Evolutionary conservation across 2,329 filamentous ascomycete genomes (phyloP), one percentile per base, ranked within the genome.

Genomic region (Sporothrix mexicana): DNA sequence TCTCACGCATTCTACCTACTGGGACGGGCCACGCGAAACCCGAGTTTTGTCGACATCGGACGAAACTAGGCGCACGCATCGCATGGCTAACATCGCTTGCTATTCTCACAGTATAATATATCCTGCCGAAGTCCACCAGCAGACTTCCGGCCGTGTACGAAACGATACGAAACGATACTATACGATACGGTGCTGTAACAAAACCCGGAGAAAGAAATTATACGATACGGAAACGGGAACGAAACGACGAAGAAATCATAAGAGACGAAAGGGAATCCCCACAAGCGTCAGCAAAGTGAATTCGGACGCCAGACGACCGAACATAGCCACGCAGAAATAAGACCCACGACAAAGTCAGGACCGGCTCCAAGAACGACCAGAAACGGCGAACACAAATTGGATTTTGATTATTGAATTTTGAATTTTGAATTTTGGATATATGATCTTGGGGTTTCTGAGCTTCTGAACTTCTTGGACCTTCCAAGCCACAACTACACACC

Each of bases 131-230:
- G 13, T 23, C 70, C 69, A 53, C 20, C 45, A 69, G 43, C 41
- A n/a, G 70, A 73, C 67, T 71, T 72, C n/a, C 30, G 72, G 72
- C 71, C 71, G 51, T 76, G 74, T 76, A 76, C 73, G 72, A 75
- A 74, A 49, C 64, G 64, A 72, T 64, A 72, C 74, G 71, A 75
- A 74, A 49, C 64, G 64, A 72, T 53, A 72, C 74, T 69, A 64
- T 73, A 73, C 73, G 73, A 76, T 76, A 76, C 74, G 73, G 43
- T 69, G 70, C 67, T 76, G 74, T 75, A 76, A 73, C 74, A 76
- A 76, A 74, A 76, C 68, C 30, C 67, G 72, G 62, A 36, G 64
- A 30, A 67, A 51, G n/a, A 20, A 8, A 67, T 13, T n/a, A 68
- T 55, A 68, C 70, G 69, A 73, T 70, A 74, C 75, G 70, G 73